Evolutionary conservation across 2,329 filamentous ascomycete genomes (phyloP).

Genomic region (Phyllosticta paracitricarpa): DNA sequence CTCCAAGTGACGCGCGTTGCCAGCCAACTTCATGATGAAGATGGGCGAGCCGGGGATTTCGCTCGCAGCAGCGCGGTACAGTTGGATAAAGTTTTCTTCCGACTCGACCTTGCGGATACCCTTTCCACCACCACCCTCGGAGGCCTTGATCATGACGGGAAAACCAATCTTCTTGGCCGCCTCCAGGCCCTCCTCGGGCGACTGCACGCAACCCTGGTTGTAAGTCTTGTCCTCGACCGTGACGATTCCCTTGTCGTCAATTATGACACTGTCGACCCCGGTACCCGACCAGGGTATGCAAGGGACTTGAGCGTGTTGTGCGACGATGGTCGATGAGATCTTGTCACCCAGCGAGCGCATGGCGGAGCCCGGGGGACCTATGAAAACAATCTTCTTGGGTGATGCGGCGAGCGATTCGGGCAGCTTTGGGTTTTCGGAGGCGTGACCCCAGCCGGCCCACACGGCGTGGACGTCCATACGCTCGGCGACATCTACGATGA

Average conservation of each 20-base stretch:
- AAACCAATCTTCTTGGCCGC: slow-evolving; percentile 89
- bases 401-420: slow-evolving; percentile 93
- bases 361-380: slow-evolving; percentile 91
- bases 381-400: slow-evolving; percentile 98
- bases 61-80: slow-evolving; percentile 93
- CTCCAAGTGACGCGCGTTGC: slow-evolving; percentile 91
- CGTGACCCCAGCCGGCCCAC: slow-evolving; percentile 98
- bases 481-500: slow-evolving; percentile 97
- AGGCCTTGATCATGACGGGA: slow-evolving; percentile 99
- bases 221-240: slow-evolving; percentile 83
- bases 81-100: slow-evolving; percentile 71
- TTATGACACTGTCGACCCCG: slow-evolving; percentile 69
- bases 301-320: slow-evolving; percentile 89
- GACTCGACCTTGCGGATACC: slow-evolving; percentile 90
- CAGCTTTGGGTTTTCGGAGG: slow-evolving; percentile 95
- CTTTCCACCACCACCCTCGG: slow-evolving; percentile 97
- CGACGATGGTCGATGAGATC: slow-evolving; percentile 98
- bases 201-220: slow-evolving; percentile 79
- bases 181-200: slow-evolving; percentile 78
- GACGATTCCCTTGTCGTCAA: slow-evolving; percentile 78
- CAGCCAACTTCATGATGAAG: slow-evolving; percentile 99
- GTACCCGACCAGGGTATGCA: slow-evolving; percentile 99
- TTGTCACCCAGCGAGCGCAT: slow-evolving; percentile 99
- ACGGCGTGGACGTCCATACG: slow-evolving; percentile 97
- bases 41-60: slow-evolving; percentile 98